These are phyloP conservation scores for Starmerella riodocensis DNA, from an alignment of 805 yeast species.

Conservation along the genomic window DNA sequence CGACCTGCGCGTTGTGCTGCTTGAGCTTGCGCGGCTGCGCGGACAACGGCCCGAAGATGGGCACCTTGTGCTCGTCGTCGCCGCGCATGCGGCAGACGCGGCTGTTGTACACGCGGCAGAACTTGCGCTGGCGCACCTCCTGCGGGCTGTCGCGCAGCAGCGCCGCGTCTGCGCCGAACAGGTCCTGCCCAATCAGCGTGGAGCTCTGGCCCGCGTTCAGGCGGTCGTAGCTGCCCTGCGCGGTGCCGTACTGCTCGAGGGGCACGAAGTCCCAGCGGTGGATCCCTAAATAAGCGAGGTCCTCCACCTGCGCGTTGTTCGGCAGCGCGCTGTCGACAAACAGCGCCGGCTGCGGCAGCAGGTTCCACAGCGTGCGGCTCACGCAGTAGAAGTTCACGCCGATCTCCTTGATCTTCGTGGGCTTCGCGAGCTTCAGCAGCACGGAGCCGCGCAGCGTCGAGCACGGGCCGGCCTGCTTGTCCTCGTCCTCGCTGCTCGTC, in stretches of 20 bases:
- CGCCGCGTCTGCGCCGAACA: slow-evolving; percentile 27
- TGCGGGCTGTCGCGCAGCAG: slow-evolving; percentile 15
- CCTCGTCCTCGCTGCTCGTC: not conserved
- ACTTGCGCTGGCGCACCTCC: slow-evolving; percentile 14
- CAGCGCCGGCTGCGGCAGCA: slow-evolving; percentile 32
- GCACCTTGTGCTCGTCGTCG: slow-evolving; percentile 13
- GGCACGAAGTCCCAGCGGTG: slow-evolving; percentile 29
- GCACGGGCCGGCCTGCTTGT: slow-evolving; percentile 9
- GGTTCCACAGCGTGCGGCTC: slow-evolving; percentile 83
- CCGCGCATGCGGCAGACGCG: slow-evolving; percentile 12
- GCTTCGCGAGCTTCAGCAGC: slow-evolving; percentile 55
- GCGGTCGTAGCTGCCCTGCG: slow-evolving; percentile 12
- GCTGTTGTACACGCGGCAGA: slow-evolving; percentile 12
- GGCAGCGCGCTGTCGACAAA: slow-evolving; percentile 23
- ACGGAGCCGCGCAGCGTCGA: slow-evolving; percentile 68
- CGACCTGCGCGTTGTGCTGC: slow-evolving; percentile 13
- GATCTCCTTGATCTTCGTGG: slow-evolving; percentile 58
- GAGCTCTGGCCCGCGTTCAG: slow-evolving; percentile 18
- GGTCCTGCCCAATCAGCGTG: slow-evolving; percentile 23
- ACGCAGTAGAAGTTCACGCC: slow-evolving; percentile 50
- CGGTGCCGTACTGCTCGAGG: slow-evolving; percentile 19
- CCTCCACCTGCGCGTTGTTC: slow-evolving; percentile 25
- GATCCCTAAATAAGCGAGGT: slow-evolving; percentile 23
- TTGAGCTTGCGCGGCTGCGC: slow-evolving; percentile 19
- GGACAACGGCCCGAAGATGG: slow-evolving; percentile 18